Percentiles rank a stretch among this genome's conserved stretches.
Conservation (phyloP, 2,329 filamentous ascomycete species). For the Laburnicola sp. region DNA sequence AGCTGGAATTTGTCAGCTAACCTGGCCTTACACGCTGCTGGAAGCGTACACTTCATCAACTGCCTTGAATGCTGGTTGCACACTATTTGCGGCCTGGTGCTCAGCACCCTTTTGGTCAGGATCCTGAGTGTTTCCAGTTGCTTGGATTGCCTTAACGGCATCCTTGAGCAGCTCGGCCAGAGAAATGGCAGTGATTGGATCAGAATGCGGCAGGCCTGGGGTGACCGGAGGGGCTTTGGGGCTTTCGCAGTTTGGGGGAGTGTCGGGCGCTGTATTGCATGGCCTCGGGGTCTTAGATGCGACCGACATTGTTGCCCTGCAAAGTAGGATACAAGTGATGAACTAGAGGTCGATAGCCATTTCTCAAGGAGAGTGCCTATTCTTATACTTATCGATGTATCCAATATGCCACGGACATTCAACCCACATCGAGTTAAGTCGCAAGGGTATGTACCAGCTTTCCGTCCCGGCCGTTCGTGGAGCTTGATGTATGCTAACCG, state of each 20-base stretch:
- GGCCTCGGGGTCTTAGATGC: conserved; percentile 5
- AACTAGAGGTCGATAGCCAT: too few relatives aligned
- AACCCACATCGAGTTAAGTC: too few relatives aligned
- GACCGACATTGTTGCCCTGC: conserved; percentile 5
- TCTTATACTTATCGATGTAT: too few relatives aligned
- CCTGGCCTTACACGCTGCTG: background rate
- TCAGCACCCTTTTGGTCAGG: conserved; percentile 2
- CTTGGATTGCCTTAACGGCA: conserved; percentile 11
- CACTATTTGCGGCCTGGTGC: conserved; percentile 4
- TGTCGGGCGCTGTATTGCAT: background rate
- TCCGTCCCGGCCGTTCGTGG: too few relatives aligned
- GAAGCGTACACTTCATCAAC: conserved; percentile 12
- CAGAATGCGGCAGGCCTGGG: conserved; percentile 7
- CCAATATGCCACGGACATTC: too few relatives aligned
- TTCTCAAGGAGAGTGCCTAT: too few relatives aligned
- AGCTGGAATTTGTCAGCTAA: conserved; percentile 13
- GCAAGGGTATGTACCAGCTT: too few relatives aligned
- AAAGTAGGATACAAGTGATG: background rate
- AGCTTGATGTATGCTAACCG: too few relatives aligned
- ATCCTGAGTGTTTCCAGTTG: conserved; percentile 10
- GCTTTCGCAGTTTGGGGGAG: background rate
- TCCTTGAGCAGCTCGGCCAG: conserved; percentile 14
- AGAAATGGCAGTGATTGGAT: conserved; percentile 11
- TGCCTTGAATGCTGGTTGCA: conserved; percentile 6
- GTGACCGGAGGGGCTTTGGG: conserved; percentile 1